These are phyloP conservation scores for Piper longum DNA, from an alignment of 164 flowering plant species.

Conservation along the genomic window DNA sequence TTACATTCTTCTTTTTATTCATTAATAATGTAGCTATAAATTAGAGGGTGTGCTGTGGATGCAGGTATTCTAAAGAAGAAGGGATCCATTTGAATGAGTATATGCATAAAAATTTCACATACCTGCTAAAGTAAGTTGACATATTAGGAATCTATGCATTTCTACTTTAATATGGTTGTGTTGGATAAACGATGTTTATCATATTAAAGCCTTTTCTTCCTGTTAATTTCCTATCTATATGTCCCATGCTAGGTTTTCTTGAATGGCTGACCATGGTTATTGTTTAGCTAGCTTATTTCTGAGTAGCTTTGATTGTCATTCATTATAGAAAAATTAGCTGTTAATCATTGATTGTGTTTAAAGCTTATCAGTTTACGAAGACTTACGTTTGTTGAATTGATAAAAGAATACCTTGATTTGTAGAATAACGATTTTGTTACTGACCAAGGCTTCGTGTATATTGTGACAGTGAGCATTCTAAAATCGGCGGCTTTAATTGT, in stretches of 20 bases:
- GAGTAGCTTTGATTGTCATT: neutral
- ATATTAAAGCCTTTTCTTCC: neutral
- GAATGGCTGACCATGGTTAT: neutral
- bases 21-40: neutral
- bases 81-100: conserved; percentile 42
- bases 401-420: too few relatives aligned
- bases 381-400: neutral
- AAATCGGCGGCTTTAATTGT: conserved; percentile 55
- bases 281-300: neutral
- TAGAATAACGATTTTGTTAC: neutral
- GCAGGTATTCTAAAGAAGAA: conserved; percentile 96
- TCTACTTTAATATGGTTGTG: too few relatives aligned
- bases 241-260: too few relatives aligned
- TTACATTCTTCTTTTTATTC: too few relatives aligned
- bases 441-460: neutral
- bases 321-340: neutral
- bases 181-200: neutral
- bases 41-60: neutral
- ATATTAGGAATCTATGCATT: neutral
- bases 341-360: neutral
- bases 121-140: conserved; percentile 57
- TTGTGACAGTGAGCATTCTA: conserved; percentile 50
- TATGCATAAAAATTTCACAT: conserved; percentile 55
- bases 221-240: neutral
- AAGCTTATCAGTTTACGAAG: neutral